Evolutionary conservation across 2,329 filamentous ascomycete species (phyloP).

Genomic region (Colletotrichum filicis): DNA sequence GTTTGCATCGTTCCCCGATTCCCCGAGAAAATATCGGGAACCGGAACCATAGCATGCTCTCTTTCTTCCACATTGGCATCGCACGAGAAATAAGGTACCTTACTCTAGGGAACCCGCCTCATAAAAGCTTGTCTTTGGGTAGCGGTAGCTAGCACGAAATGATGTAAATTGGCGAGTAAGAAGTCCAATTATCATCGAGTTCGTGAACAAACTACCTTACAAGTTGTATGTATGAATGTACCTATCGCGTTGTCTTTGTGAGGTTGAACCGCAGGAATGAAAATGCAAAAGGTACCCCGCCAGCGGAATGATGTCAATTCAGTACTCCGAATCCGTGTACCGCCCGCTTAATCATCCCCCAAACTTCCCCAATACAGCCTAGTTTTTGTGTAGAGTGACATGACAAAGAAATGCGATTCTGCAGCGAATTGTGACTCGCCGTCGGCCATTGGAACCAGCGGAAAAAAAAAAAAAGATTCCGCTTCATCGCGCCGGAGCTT

Average conservation of each 20-base stretch:
- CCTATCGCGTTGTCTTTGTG: not conserved
- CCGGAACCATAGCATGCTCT: not conserved
- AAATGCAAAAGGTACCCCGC: constrained; percentile 1
- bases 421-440: not conserved
- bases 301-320: constrained; percentile 16
- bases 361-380: not conserved
- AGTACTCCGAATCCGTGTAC: too few species aligned
- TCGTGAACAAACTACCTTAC: too few species aligned
- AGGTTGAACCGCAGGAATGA: not conserved
- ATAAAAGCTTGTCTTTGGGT: not conserved
- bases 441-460: not conserved
- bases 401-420: constrained; percentile 11
- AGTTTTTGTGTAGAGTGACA: not conserved
- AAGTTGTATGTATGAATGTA: too few species aligned
- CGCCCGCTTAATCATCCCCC: constrained; percentile 10
- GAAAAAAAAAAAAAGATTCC: not conserved
- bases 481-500: not conserved
- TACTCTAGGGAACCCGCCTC: not conserved
- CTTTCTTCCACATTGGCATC: too few species aligned
- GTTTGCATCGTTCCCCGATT: not conserved
- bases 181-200: not conserved
- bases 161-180: not conserved
- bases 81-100: not conserved
- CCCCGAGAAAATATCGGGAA: not conserved
- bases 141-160: too few species aligned